Evolutionary conservation across 345 rosid genomes (phyloP).

Genomic region (Toxicodendron radicans): DNA sequence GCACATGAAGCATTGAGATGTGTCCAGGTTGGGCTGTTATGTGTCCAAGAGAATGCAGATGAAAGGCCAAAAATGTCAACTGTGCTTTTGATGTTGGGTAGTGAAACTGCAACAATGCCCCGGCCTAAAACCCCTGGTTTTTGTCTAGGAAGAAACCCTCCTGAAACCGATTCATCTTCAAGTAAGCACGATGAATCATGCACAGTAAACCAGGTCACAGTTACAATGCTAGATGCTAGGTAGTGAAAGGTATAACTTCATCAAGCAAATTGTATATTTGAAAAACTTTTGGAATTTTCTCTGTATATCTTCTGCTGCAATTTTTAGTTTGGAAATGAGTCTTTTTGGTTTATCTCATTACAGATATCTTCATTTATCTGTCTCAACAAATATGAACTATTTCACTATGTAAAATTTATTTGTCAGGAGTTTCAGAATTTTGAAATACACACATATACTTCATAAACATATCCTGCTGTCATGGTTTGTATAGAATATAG

Average conservation of each 20-base stretch:
- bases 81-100: conserved; percentile 64
- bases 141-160: conserved; percentile 50
- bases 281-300: background rate
- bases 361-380: background rate
- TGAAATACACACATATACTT: background rate
- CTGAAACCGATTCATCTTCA: conserved; percentile 59
- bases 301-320: conserved; percentile 14
- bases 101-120: conserved; percentile 56
- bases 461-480: background rate
- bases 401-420: background rate
- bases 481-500: background rate
- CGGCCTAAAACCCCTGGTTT: conserved; percentile 70
- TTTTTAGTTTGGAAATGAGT: background rate
- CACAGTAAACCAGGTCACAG: conserved; percentile 75
- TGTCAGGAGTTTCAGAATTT: background rate
- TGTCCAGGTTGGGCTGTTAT: conserved; percentile 73
- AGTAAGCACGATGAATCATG: conserved; percentile 52
- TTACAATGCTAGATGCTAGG: conserved; percentile 67
- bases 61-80: conserved; percentile 71
- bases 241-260: conserved; percentile 15
- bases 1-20: conserved; percentile 59
- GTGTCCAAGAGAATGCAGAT: conserved; percentile 76
- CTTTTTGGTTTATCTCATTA: background rate
- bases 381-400: background rate
- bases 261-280: conserved; percentile 18